Base-by-base conservation (phyloP, 495 filamentous ascomycete genomes). In the Lasiosphaeria miniovina region DNA sequence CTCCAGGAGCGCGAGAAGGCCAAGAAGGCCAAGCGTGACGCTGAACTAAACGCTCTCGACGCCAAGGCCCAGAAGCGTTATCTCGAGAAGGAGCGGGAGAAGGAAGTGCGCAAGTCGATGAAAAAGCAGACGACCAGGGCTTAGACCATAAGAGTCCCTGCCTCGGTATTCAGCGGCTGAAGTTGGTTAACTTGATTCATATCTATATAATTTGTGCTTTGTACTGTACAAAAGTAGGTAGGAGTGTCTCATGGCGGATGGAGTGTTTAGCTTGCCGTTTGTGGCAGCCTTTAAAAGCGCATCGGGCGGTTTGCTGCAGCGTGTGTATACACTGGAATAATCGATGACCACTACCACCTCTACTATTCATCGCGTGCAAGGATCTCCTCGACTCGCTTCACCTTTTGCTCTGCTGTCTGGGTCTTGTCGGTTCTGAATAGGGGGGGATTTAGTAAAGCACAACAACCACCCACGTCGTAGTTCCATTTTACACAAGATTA, bases 11-110 rank as follows among this genome's bases (percentile, higher is more conserved):
- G 84, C 15, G 94, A 97, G 73, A 90, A 89, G 81, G 75, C 83
- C 65, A 95, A 91, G 82, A 97, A 95, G 80, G 85, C 91, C 66
- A 91, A 96, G 82, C 81, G 94, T n/a, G 94, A 98, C 68, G 80
- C 83, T 52, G 80, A 86, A 75, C 76, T 98, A 54, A 89, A 88
- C 67, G 82, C 84, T 8, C 84, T 98, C 79, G 91, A 84, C 62
- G 93, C 93, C 17, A 93, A 96, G 65, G 91, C 94, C 67, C 94
- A 98, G 83, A 88, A 90, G 77, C 96, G 93, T 79, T 97, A 87
- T 71, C 78, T 98, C 55, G 95, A 98, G 59, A 89, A 87, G 71
- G 94, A 98, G 82, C 81, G 82, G 63, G 88, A 94, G 71, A 90
- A 89, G 81, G 90, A 89, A 68, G 72, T 86, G 66, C 87, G 84